Conservation (phyloP, 331 rosid genomes). For the Malus hybrid region DNA sequence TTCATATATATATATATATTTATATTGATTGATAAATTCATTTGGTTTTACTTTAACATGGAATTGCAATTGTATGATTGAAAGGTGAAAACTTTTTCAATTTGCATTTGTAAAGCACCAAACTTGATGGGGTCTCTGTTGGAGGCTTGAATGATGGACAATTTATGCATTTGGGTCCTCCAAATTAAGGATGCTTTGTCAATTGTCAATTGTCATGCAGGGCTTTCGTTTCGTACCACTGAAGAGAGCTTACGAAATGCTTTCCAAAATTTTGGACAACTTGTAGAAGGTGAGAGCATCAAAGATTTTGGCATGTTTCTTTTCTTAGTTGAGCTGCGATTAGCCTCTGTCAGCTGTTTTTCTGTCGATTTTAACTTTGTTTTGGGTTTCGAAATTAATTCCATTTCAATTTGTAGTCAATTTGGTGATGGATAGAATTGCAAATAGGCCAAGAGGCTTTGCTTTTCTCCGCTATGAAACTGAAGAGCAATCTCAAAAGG, state of each 20-base stretch:
- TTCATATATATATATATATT: background rate
- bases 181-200: background rate
- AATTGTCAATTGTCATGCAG: background rate
- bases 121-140: background rate
- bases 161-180: background rate
- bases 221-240: background rate
- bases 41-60: background rate
- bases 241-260: background rate
- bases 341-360: background rate
- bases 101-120: background rate
- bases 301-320: background rate
- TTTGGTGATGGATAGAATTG: conserved; percentile 91
- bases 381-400: background rate
- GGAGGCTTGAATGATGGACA: background rate
- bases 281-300: conserved; percentile 47
- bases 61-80: background rate
- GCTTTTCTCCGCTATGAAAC: conserved; percentile 78
- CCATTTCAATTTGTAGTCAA: conserved; percentile 39
- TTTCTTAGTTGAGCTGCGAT: background rate
- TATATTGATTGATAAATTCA: background rate
- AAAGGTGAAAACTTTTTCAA: background rate
- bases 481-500: conserved; percentile 73
- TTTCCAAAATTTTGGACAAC: background rate
- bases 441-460: conserved; percentile 93
- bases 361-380: background rate